A percentile compares a stretch with the other conserved stretches of the same genome.
Evolutionary conservation across 805 yeast genomes (phyloP).

Genomic region (Isabelozyma pseudorhagii): DNA sequence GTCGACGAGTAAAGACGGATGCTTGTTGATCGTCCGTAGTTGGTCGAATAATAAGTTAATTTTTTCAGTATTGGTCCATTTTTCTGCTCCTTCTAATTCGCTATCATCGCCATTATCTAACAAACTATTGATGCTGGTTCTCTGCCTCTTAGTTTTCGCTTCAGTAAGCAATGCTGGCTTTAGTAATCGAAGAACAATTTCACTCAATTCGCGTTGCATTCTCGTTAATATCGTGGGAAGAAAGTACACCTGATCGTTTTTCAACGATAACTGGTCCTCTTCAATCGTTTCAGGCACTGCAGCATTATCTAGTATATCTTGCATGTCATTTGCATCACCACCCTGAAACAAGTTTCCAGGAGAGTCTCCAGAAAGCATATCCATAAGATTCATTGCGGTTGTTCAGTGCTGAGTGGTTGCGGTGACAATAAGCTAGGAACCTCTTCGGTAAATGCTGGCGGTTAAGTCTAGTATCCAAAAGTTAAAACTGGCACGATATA

Average conservation of each 20-base stretch:
- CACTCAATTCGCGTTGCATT: slow-evolving; percentile 33
- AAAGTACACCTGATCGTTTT: slow-evolving; percentile 23
- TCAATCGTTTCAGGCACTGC: neutral
- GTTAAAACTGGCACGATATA: neutral
- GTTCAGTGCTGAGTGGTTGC: no score
- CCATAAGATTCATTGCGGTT: slow-evolving; percentile 35
- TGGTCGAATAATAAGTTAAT: slow-evolving; percentile 44
- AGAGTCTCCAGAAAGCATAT: slow-evolving; percentile 33
- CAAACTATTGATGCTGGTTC: slow-evolving; percentile 37
- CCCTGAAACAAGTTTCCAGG: slow-evolving; percentile 16
- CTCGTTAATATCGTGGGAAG: slow-evolving; percentile 33
- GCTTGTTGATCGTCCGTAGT: slow-evolving; percentile 51
- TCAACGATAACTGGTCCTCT: slow-evolving; percentile 7
- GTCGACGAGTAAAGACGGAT: slow-evolving; percentile 70
- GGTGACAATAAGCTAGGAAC: no score
- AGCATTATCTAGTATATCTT: slow-evolving; percentile 1
- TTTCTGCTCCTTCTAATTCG: neutral
- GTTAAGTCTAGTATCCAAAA: neutral
- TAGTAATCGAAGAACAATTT: slow-evolving; percentile 28
- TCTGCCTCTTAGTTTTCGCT: slow-evolving; percentile 15
- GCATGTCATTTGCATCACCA: slow-evolving; percentile 2
- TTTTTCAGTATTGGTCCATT: slow-evolving; percentile 19
- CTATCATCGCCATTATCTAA: slow-evolving; percentile 18
- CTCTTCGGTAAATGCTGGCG: no score
- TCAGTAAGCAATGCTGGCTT: slow-evolving; percentile 21